Base-by-base conservation (phyloP, 495 filamentous ascomycete species). In the Neurospora sp. region DNA sequence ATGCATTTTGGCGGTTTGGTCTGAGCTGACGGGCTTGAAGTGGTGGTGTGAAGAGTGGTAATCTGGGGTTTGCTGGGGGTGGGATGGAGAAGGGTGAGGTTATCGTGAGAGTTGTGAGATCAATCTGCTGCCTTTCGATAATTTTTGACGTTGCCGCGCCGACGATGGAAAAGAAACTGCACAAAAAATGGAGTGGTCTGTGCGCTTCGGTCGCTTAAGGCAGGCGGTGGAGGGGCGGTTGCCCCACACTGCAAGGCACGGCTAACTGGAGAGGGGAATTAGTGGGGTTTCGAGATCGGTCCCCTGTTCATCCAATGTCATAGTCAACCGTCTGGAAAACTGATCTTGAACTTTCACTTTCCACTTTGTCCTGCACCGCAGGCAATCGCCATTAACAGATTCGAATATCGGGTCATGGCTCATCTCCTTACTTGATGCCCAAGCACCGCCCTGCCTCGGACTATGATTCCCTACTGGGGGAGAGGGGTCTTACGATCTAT, bases 1-100 rank as follows among this genome's bases (percentile, higher is more conserved):
- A 92, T 94, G 92, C 91, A 93, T 93, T 13, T 62, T 78, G 72
- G 28, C 74, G 69, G 73, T 40, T 70, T 59, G 24, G 24, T 62
- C 54, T 15, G 24, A 31, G 24, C 24, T 62, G 54, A 31, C 54
- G 54, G 15, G 54, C 6, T 31, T 15, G 54, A 3, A 19, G 5
- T 36, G 54, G 54, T 34, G 54, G 9, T 17, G 31, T 24, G 48
- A 45, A 45, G 8, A 21, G 43, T n/a, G 43, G 15, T 21, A 11
- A 40, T 45, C n/a, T n/a, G n/a, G n/a, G 54, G 24, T 31, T 10
- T 21, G 43, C 1, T 48, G 19, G 43, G n/a, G 8, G 48, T 19
- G 54, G 54, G 54, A 34, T 62, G 24, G 24, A 31, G 24, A 54
- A 54, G 21, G 42, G 45, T 54, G 54, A 62, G 24, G 54, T 62